Evolutionary conservation across 2,329 filamentous ascomycete genomes (phyloP).

Genomic region (Ploettnerulaceae sp.): DNA sequence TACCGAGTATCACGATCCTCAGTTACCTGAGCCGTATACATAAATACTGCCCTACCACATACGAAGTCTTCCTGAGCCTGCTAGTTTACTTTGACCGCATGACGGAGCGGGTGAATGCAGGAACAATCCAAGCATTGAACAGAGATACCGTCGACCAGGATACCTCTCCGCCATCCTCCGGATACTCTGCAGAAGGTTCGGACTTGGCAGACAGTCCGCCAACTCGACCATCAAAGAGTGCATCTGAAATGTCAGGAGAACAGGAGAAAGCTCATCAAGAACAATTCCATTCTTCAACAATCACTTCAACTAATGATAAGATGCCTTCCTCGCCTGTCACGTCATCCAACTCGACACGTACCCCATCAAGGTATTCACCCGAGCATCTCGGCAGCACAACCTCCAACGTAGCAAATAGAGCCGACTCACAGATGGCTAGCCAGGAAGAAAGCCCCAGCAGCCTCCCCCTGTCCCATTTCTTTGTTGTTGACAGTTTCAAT

Average conservation of each 20-base stretch:
- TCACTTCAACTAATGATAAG: too few relatives aligned
- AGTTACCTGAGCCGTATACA: slow-evolving; percentile 96
- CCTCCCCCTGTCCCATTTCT: slow-evolving; percentile 58
- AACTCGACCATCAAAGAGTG: slow-evolving; percentile 24
- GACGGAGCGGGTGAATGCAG: slow-evolving; percentile 90
- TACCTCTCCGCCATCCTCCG: slow-evolving; percentile 27
- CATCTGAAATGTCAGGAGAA: slow-evolving; percentile 27
- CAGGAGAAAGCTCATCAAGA: slow-evolving; percentile 28
- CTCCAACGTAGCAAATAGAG: too few relatives aligned
- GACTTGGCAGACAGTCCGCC: slow-evolving; percentile 30
- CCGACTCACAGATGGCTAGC: too few relatives aligned
- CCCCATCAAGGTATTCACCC: too few relatives aligned
- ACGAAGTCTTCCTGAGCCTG: slow-evolving; percentile 93
- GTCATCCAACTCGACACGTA: too few relatives aligned
- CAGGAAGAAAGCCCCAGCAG: slow-evolving; percentile 18
- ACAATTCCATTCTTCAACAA: too few relatives aligned
- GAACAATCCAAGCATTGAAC: slow-evolving; percentile 63
- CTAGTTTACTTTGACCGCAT: slow-evolving; percentile 98
- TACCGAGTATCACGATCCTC: slow-evolving; percentile 92
- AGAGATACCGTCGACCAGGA: slow-evolving; percentile 33
- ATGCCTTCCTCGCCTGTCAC: too few relatives aligned
- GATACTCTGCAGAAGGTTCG: slow-evolving; percentile 30
- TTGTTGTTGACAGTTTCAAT: slow-evolving; percentile 98
- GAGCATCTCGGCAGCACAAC: too few relatives aligned
- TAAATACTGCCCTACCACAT: slow-evolving; percentile 98